Evolutionary conservation across 805 yeast species (phyloP), one percentile per base, ranked within the genome.

Genomic region (Yamadazyma ubonensis): DNA sequence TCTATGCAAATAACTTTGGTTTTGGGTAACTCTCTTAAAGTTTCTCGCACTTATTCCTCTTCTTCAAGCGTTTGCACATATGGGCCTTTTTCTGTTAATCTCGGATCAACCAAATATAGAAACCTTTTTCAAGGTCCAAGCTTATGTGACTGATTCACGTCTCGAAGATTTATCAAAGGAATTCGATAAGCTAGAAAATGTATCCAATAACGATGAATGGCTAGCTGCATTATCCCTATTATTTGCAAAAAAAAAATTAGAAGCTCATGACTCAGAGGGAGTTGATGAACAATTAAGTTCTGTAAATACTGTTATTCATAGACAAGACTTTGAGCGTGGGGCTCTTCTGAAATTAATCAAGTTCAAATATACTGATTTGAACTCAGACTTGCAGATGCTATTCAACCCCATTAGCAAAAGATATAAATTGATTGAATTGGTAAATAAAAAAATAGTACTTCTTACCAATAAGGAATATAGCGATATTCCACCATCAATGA

Each of bases 301-400:
- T 8, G 11, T 21, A 6, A 32, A n/a, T n/a, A n/a, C n/a, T n/a
- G n/a, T n/a, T n/a, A n/a, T n/a, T n/a, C n/a, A n/a, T n/a, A n/a
- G n/a, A n/a, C n/a, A n/a, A n/a, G n/a, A n/a, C n/a, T n/a, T n/a
- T n/a, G n/a, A n/a, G n/a, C n/a, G n/a, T n/a, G n/a, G n/a, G n/a
- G n/a, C n/a, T n/a, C 11, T 41, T 11, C 28, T 36, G n/a, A 35
- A 36, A 17, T 20, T 36, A 16, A 22, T 55, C 10, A 54, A 53
- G 41, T 43, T 62, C 36, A 63, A 57, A 45, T 59, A 57, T 38
- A 49, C 53, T 20, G 74, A 69, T 45, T 44, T 67, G 20, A 37
- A 45, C 23, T 54, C 63, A 6, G 73, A 68, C 45, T 61, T 53
- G 41, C 61, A 57, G 42, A 53, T 50, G 33, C 43, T 66, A 8